These are phyloP conservation scores for Senna tora DNA, from an alignment of 306 rosid genomes.

Conservation along the genomic window DNA sequence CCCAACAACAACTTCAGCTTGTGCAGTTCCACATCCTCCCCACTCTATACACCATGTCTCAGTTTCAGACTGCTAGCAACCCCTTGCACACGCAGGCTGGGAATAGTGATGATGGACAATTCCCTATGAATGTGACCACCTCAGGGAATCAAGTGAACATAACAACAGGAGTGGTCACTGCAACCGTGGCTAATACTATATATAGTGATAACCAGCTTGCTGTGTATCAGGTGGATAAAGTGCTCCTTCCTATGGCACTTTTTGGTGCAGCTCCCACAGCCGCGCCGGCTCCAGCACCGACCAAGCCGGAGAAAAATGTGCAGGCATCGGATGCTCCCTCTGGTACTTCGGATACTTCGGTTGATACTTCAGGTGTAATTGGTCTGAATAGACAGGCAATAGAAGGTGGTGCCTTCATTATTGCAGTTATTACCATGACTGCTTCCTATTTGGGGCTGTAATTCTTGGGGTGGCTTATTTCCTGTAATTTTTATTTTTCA, in stretches of 20 bases:
- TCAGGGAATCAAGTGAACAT: constrained; percentile 65
- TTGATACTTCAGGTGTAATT: constrained; percentile 45
- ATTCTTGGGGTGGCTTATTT: constrained; percentile 37
- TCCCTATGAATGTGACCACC: constrained; percentile 64
- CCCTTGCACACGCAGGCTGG: constrained; percentile 74
- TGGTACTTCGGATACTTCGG: constrained; percentile 44
- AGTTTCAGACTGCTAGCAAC: constrained; percentile 66
- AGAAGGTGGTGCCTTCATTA: constrained; percentile 14
- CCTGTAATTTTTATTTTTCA: neutral
- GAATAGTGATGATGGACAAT: constrained; percentile 51
- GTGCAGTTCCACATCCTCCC: constrained; percentile 65
- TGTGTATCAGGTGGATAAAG: constrained; percentile 63
- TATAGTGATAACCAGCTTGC: constrained; percentile 56
- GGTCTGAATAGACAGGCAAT: constrained; percentile 9
- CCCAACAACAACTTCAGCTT: constrained; percentile 58
- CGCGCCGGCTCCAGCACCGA: constrained; percentile 57
- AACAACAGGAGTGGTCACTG: constrained; percentile 59
- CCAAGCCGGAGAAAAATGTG: constrained; percentile 60
- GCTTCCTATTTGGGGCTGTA: constrained; percentile 37
- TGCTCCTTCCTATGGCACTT: constrained; percentile 57
- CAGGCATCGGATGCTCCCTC: constrained; percentile 63
- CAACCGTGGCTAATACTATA: constrained; percentile 55
- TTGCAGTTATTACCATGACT: constrained; percentile 23
- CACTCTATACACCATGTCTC: constrained; percentile 46
- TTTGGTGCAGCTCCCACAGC: constrained; percentile 43